Conservation (phyloP, 805 yeast species). For the Yamadazyma olivae region DNA sequence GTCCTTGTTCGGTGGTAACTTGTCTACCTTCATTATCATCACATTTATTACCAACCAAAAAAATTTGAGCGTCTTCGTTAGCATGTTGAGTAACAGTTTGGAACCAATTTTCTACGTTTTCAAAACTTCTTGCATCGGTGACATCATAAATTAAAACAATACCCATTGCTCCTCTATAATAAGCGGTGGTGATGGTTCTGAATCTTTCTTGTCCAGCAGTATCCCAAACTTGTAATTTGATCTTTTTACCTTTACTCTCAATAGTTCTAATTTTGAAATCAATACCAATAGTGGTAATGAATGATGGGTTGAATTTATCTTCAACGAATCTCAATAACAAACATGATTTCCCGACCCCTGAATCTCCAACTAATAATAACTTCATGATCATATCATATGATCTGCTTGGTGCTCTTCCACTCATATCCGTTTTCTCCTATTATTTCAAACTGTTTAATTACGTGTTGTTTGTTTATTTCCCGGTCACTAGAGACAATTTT, state of each 20-base stretch:
- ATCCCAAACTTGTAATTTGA: constrained; percentile 95
- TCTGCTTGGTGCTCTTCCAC: constrained; percentile 63
- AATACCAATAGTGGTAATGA: constrained; percentile 96
- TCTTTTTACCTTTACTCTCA: constrained; percentile 87
- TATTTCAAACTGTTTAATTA: background rate
- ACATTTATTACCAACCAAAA: constrained; percentile 93
- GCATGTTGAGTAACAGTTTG: constrained; percentile 96
- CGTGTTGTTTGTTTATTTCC: no score
- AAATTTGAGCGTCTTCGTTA: constrained; percentile 89
- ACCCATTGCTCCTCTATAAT: constrained; percentile 88
- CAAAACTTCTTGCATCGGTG: constrained; percentile 87
- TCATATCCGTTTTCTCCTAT: constrained; percentile 28
- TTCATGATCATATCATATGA: constrained; percentile 90
- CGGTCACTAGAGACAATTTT: no score
- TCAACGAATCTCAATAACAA: constrained; percentile 88
- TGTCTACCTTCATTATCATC: constrained; percentile 88
- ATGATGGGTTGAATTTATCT: constrained; percentile 93
- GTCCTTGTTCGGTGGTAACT: constrained; percentile 88
- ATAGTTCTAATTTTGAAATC: constrained; percentile 97
- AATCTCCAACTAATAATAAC: constrained; percentile 89
- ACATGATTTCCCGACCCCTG: constrained; percentile 88
- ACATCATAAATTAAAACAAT: constrained; percentile 82
- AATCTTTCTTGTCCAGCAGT: constrained; percentile 98
- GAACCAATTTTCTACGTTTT: constrained; percentile 92
- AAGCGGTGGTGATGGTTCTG: constrained; percentile 91